Evolutionary conservation across 2,329 filamentous ascomycete species (phyloP).

Genomic region (Phaeoacremonium minimum): DNA sequence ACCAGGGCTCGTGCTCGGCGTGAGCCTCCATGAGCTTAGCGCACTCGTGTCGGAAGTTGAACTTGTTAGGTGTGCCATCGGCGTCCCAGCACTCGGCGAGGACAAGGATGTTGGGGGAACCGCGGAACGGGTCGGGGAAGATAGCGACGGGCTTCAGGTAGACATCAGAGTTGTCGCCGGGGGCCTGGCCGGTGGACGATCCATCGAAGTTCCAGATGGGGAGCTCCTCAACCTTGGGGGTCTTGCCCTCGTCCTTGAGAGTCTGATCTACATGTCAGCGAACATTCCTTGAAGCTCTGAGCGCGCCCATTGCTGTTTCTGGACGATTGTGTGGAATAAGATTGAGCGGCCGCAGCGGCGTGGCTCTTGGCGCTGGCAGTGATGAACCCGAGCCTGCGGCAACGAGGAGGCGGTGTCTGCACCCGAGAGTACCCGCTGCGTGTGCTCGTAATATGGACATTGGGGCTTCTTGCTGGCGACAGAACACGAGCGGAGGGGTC

Average conservation of each 20-base stretch:
- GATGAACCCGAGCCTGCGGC: no score
- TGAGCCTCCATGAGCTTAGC: constrained; percentile 86
- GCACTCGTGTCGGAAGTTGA: constrained; percentile 93
- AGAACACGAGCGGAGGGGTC: no score
- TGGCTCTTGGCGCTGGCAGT: no score
- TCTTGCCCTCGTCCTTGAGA: not conserved
- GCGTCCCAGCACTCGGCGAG: constrained; percentile 92
- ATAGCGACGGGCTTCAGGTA: constrained; percentile 88
- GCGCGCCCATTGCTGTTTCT: no score
- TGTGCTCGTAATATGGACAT: no score
- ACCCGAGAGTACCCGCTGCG: no score
- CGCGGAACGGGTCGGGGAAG: constrained; percentile 87
- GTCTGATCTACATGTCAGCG: constrained; percentile 2
- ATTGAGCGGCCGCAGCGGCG: no score
- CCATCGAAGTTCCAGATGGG: constrained; percentile 26
- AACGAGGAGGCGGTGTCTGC: no score
- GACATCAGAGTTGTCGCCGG: constrained; percentile 94
- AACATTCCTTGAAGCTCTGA: no score
- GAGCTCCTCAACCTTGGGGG: constrained; percentile 45
- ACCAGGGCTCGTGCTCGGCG: constrained; percentile 84
- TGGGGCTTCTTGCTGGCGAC: constrained; percentile 1
- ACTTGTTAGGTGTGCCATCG: constrained; percentile 95
- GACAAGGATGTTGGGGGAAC: constrained; percentile 87
- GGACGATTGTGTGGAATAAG: no score
- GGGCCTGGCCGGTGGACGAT: constrained; percentile 87